Evolutionary conservation across 257 asterid species (phyloP).

Genomic region (Solanum bulbocastanum): DNA sequence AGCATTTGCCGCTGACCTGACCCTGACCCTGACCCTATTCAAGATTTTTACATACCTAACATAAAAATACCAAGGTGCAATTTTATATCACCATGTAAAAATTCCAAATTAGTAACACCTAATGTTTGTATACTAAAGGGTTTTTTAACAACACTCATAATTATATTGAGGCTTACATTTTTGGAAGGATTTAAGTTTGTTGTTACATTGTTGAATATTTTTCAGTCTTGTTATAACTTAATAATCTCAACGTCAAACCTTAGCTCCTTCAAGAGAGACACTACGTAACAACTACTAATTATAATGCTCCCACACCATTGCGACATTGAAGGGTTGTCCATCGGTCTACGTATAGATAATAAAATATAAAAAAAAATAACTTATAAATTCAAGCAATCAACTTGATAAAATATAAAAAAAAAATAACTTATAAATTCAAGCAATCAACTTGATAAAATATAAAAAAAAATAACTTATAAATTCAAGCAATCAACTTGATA

Average conservation of each 20-base stretch:
- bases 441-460: not conserved
- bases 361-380: not conserved
- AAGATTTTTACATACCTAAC: slow-evolving; percentile 46
- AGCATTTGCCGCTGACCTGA: slow-evolving; percentile 19
- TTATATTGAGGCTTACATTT: not conserved
- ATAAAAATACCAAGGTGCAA: not conserved
- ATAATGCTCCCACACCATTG: not conserved
- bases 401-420: not conserved
- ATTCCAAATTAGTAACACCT: slow-evolving; percentile 17
- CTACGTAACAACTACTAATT: too few relatives aligned
- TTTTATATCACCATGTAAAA: slow-evolving; percentile 25
- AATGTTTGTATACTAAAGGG: slow-evolving; percentile 1
- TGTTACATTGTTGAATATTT: not conserved
- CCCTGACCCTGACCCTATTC: slow-evolving; percentile 50
- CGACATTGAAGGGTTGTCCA: not conserved
- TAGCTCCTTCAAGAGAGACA: not conserved
- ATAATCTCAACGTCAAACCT: rapidly evolving
- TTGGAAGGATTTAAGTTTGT: not conserved
- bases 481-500: not conserved
- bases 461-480: not conserved
- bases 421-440: not conserved
- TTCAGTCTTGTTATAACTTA: not conserved
- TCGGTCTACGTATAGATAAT: not conserved
- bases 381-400: not conserved
- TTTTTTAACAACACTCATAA: not conserved